phyloP scores from a whole-genome alignment of 108 stramenopile species.

The Skeletonema marinoi region DNA sequence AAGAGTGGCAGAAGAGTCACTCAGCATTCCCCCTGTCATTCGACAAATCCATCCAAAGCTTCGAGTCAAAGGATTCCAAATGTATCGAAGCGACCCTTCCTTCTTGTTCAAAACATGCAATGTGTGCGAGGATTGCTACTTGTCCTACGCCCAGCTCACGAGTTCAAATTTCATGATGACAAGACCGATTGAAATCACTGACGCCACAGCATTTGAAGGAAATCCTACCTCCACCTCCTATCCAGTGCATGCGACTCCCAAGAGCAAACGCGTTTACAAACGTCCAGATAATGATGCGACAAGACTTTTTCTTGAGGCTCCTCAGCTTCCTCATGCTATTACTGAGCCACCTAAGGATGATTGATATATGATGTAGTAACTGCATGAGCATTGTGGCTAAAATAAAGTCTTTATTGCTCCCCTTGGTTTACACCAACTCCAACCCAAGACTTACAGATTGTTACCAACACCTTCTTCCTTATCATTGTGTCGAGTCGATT shows the following conservation, averaged over 20 bases:
- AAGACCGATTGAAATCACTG: slow-evolving; percentile 12
- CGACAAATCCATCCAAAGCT: slow-evolving; percentile 68
- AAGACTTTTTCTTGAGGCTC: background rate
- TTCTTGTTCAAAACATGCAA: slow-evolving; percentile 74
- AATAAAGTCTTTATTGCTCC: too few relatives aligned
- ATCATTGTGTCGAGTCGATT: too few relatives aligned
- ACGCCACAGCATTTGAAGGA: background rate
- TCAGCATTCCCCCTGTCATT: slow-evolving; percentile 74
- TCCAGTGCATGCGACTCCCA: background rate
- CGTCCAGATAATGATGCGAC: background rate
- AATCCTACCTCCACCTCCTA: background rate
- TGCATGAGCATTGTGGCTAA: too few relatives aligned
- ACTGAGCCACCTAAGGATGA: background rate
- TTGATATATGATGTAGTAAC: too few relatives aligned
- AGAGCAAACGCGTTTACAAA: background rate
- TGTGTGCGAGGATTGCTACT: slow-evolving; percentile 82
- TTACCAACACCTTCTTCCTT: too few relatives aligned
- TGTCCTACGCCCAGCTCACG: slow-evolving; percentile 73
- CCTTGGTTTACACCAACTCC: too few relatives aligned
- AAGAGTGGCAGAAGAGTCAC: slow-evolving; percentile 39
- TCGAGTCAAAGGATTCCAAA: slow-evolving; percentile 49
- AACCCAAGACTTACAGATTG: too few relatives aligned
- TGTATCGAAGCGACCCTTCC: slow-evolving; percentile 72
- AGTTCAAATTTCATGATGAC: slow-evolving; percentile 38
- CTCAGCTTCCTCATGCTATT: background rate